Evolutionary conservation across 176 grass and related monocot genomes (phyloP), one percentile per base, ranked within the genome.

Genomic region (Luzula sylvatica): DNA sequence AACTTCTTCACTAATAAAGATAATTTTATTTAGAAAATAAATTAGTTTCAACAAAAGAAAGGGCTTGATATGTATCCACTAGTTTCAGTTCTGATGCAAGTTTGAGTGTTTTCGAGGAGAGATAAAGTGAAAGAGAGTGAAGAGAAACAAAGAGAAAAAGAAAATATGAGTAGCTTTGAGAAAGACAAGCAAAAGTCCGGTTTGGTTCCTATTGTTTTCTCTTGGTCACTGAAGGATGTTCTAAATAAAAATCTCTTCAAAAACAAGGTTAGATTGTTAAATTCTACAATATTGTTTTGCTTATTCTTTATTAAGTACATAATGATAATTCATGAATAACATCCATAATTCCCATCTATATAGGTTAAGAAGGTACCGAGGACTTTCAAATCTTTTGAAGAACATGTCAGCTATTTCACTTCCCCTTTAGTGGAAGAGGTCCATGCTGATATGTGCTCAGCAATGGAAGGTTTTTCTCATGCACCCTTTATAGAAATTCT

Each of bases 281-380:
- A 35, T 35, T 35, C 30, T 35, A n/a, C n/a, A 35, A 41, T 15
- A 20, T 8, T 8, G 46, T 53, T 26, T 24, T 1, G 16, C 30
- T 35, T 35, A 4, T 35, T 35, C 7, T 35, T 38, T 35, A 52
- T n/a, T 32, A 35, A 35, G 30, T 5, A 41, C 9, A 18, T 35
- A 3, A 8, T 65, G 24, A 17, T 12, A 5, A 29, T 26, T 11
- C 13, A 58, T 38, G 7, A 14, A 50, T 20, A 28, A 26, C 17
- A 25, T 14, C 16, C 30, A 1, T 58, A n/a, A 25, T 20, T 4
- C 14, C 11, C 8, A 8, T 32, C 15, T 15, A 2, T 1, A 0
- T 63, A 93, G 87, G 73, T 93, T 1, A 58, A 69, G 35, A 82
- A 78, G 24, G 70, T 93, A 2, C 87, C 87, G 1, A 51, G 0